These are phyloP conservation scores for Cystobasidium tubakii DNA, from an alignment of 768 basidiomycete genomes.

Conservation along the genomic window DNA sequence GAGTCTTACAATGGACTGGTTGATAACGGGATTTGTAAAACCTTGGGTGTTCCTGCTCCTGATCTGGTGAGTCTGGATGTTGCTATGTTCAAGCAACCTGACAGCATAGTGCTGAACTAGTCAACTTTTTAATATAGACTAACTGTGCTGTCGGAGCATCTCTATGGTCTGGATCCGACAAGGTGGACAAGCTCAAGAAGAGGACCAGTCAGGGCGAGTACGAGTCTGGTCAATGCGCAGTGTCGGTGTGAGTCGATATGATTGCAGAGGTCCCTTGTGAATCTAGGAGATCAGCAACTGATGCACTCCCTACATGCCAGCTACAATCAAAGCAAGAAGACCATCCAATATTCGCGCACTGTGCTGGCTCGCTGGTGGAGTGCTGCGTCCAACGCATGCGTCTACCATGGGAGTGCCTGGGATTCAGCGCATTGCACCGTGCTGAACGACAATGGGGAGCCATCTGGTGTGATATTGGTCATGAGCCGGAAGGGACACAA, in stretches of 20 bases:
- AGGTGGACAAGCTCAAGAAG: background rate
- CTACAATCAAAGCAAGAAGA: conserved; percentile 20
- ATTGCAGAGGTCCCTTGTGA: background rate
- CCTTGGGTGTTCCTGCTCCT: background rate
- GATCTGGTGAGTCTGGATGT: background rate
- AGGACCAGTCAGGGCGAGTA: background rate
- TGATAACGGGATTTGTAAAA: background rate
- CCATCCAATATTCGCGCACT: background rate
- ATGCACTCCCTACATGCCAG: background rate
- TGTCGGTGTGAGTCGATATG: conserved; percentile 5
- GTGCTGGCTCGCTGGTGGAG: background rate
- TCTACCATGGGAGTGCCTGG: background rate
- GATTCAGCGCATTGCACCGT: conserved; percentile 16
- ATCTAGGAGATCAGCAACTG: too few relatives aligned
- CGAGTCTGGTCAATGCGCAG: background rate
- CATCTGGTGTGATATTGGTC: background rate
- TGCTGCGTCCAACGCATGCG: conserved; percentile 10
- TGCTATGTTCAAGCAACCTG: background rate
- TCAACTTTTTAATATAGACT: background rate
- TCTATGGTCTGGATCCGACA: background rate
- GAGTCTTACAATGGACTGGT: background rate
- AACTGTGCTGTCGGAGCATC: background rate
- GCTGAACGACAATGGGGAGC: background rate
- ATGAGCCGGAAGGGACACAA: conserved; percentile 4
- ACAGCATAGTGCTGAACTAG: background rate